Evolutionary conservation across 2,329 filamentous ascomycete genomes (phyloP), one percentile per base, ranked within the genome.

Genomic region (Botrytis pseudocinerea): DNA sequence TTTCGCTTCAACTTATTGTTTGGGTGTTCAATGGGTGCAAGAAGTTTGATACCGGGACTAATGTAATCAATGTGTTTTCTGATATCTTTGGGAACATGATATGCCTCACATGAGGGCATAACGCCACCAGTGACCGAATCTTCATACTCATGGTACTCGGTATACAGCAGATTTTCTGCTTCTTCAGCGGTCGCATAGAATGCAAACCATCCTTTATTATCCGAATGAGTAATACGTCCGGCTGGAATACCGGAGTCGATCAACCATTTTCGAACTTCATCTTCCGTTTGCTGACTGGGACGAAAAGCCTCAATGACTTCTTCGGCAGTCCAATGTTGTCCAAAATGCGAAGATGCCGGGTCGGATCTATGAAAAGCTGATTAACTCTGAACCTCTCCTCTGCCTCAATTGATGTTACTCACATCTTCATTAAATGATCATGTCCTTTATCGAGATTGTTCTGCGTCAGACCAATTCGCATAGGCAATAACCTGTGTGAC

Each of bases 41-140:
- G 73, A 10, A 85, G 79, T 73, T 83, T 84, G 70, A 85, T 80
- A 28, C 83, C 84, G 0, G 85, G 85, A 10, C 82, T 85, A 38
- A 86, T 82, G 76, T 85, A 86, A 77, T 89, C 87, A 69, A 89
- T 82, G 73, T 89, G 86, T 12, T 81, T 73, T 59, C 82, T 82
- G 22, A 89, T 75, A 62, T 84, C 75, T 48, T 83, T 82, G 0
- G 87, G 87, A 7, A 89, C 76, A 72, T 83, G 82, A 79, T 76
- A 82, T 18, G 25, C 84, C 83, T 82, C 82, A 71, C 81, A 82
- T 63, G 79, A 80, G 69, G 81, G 76, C 62, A 78, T 79, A 12
- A 77, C 60, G 54, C 77, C 78, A 14, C 80, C 80, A 10, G 78
- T 79, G 0, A 73, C 61, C 0, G 74, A 72, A 79, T 91, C 88